Percentiles rank a stretch among this genome's conserved stretches.
Conservation (phyloP, 202 grass and related monocot species). For the Elaeis oleifera region DNA sequence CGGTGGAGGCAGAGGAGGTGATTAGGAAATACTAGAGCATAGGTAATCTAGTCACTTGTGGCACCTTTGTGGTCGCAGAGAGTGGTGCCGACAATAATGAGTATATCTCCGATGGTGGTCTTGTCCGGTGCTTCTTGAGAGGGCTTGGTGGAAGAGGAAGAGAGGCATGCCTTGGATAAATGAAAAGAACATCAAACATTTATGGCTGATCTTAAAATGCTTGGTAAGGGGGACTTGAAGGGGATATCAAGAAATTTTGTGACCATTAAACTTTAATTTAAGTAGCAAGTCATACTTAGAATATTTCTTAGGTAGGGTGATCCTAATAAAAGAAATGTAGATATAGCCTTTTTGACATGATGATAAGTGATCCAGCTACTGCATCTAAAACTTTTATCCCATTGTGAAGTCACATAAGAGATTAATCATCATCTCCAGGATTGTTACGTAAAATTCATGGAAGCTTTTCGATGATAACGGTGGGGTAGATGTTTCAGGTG, state of each 20-base stretch:
- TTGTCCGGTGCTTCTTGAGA: too few relatives aligned
- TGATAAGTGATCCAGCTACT: neutral
- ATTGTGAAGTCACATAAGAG: neutral
- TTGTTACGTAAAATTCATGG: too few relatives aligned
- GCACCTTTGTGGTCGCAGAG: too few relatives aligned
- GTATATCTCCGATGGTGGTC: too few relatives aligned
- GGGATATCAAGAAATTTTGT: conserved; percentile 5
- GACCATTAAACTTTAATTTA: neutral
- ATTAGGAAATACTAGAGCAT: neutral
- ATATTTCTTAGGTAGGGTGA: neutral
- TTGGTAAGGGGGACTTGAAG: neutral
- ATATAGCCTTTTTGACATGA: neutral
- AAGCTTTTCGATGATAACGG: too few relatives aligned
- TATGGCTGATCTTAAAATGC: neutral
- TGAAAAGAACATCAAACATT: neutral
- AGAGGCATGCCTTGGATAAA: conserved; percentile 1
- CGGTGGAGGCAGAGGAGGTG: too few relatives aligned
- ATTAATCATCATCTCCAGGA: neutral
- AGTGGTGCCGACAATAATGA: too few relatives aligned
- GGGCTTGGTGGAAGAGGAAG: neutral
- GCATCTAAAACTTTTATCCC: neutral
- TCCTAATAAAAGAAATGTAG: neutral
- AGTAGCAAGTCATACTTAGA: neutral
- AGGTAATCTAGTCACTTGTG: too few relatives aligned
- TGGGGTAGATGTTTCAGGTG: too few relatives aligned